Evolutionary conservation across 306 rosid species (phyloP).

Genomic region (Rosa lucieae): DNA sequence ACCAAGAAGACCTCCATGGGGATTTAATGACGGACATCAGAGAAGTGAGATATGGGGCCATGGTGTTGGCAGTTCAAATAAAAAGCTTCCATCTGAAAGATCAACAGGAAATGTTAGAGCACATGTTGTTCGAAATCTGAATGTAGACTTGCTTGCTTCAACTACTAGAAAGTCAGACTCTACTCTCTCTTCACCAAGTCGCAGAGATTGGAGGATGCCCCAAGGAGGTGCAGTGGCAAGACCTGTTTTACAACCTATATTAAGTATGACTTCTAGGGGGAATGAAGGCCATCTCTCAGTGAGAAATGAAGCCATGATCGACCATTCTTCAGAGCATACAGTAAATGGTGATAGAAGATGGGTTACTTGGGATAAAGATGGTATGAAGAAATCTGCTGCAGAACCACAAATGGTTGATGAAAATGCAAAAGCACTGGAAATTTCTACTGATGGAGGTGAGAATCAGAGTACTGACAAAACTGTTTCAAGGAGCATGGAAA

Average conservation of each 20-base stretch:
- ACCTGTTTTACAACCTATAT: slow-evolving; percentile 7
- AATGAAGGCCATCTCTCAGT: slow-evolving; percentile 2
- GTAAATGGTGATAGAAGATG: slow-evolving; percentile 22
- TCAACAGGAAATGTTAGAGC: slow-evolving; percentile 12
- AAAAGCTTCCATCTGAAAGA: slow-evolving; percentile 37
- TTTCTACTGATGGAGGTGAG: slow-evolving; percentile 10
- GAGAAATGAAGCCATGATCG: slow-evolving; percentile 18
- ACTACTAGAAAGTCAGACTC: background rate
- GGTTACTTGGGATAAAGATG: slow-evolving; percentile 26
- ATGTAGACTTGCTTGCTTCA: background rate
- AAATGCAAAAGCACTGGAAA: slow-evolving; percentile 19
- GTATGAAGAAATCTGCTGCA: slow-evolving; percentile 20
- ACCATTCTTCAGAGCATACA: slow-evolving; percentile 5
- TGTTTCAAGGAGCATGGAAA: background rate
- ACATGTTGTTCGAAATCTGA: slow-evolving; percentile 14
- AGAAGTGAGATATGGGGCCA: slow-evolving; percentile 43
- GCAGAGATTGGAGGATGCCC: slow-evolving; percentile 31
- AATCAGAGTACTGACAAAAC: slow-evolving; percentile 21
- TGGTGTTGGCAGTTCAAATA: slow-evolving; percentile 34
- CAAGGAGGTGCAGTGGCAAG: slow-evolving; percentile 19
- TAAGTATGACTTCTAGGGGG: background rate
- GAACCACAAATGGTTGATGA: slow-evolving; percentile 26
- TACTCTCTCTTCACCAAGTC: slow-evolving; percentile 12
- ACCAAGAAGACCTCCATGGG: slow-evolving; percentile 55
- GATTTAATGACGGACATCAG: slow-evolving; percentile 42